Evolutionary conservation across 2,329 filamentous ascomycete species (phyloP).

Genomic region (Sporothrix curviconia): DNA sequence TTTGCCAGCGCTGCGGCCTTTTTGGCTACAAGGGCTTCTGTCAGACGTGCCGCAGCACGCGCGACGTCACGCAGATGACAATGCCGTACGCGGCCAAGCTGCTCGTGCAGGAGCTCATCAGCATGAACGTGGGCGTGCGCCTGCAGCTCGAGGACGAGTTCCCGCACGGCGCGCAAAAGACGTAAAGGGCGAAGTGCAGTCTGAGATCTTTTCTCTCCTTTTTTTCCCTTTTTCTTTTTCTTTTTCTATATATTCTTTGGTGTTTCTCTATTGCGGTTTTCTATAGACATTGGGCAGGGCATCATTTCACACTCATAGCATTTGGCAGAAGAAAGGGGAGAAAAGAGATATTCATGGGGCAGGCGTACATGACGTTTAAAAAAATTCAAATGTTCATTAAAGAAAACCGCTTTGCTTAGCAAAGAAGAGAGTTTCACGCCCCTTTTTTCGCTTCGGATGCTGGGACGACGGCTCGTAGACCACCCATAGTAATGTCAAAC

Average conservation of each 20-base stretch:
- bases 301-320: too few species aligned
- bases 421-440: not conserved
- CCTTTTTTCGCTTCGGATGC: not conserved
- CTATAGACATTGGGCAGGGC: too few species aligned
- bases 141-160: constrained; percentile 93
- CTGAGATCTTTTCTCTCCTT: too few species aligned
- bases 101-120: constrained; percentile 89
- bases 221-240: too few species aligned
- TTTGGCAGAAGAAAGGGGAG: not conserved
- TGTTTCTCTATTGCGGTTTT: too few species aligned
- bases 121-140: constrained; percentile 96
- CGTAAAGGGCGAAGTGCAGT: not conserved
- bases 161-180: constrained; percentile 46
- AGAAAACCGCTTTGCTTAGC: not conserved
- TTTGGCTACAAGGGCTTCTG: constrained; percentile 96
- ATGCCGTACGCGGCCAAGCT: constrained; percentile 98
- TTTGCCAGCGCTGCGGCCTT: constrained; percentile 88
- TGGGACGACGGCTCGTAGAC: constrained; percentile 34
- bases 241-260: too few species aligned
- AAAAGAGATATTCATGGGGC: not conserved
- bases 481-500: constrained; percentile 69
- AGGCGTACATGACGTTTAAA: too few species aligned
- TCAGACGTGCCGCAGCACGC: constrained; percentile 80
- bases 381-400: not conserved
- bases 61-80: constrained; percentile 82